Conservation (phyloP, 805 yeast genomes). For the Metschnikowia chrysomelidarum region DNA sequence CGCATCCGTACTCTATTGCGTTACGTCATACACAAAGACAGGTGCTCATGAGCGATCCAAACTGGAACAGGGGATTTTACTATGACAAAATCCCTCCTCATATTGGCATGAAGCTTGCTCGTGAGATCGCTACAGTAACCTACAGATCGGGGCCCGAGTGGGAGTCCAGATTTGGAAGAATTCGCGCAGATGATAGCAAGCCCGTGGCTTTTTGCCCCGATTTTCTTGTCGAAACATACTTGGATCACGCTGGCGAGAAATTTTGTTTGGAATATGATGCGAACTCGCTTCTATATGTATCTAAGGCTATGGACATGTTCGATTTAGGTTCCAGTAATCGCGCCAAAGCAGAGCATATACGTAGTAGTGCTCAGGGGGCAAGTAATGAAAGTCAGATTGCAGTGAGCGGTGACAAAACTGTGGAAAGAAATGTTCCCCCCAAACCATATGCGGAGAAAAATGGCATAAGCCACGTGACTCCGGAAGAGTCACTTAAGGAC, state of each 20-base stretch:
- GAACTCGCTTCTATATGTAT: conserved; percentile 79
- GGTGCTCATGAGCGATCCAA: conserved; percentile 90
- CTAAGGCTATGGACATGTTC: conserved; percentile 93
- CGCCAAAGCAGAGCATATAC: conserved; percentile 38
- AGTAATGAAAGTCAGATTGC: conserved; percentile 10
- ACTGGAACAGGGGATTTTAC: conserved; percentile 90
- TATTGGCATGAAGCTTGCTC: conserved; percentile 89
- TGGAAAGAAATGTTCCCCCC: conserved; percentile 34
- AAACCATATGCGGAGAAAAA: conserved; percentile 56
- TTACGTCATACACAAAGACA: conserved; percentile 92
- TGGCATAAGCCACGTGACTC: conserved; percentile 43
- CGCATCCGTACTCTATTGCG: conserved; percentile 93
- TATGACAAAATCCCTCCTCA: conserved; percentile 85
- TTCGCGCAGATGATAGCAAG: conserved; percentile 72
- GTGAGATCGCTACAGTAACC: conserved; percentile 92
- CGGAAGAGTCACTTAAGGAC: conserved; percentile 60
- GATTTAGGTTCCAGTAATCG: conserved; percentile 62
- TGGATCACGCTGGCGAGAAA: conserved; percentile 94
- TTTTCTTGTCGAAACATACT: conserved; percentile 84
- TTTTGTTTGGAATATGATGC: conserved; percentile 90
- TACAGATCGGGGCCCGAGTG: conserved; percentile 96
- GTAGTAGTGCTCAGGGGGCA: conserved; percentile 35
- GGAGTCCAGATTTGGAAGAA: conserved; percentile 90
- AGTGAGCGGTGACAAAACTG: conserved; percentile 5
- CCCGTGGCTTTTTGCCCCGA: conserved; percentile 93